These are phyloP conservation scores for Vitis hybrid DNA, from an alignment of 177 flowering plant genomes.

Conservation along the genomic window DNA sequence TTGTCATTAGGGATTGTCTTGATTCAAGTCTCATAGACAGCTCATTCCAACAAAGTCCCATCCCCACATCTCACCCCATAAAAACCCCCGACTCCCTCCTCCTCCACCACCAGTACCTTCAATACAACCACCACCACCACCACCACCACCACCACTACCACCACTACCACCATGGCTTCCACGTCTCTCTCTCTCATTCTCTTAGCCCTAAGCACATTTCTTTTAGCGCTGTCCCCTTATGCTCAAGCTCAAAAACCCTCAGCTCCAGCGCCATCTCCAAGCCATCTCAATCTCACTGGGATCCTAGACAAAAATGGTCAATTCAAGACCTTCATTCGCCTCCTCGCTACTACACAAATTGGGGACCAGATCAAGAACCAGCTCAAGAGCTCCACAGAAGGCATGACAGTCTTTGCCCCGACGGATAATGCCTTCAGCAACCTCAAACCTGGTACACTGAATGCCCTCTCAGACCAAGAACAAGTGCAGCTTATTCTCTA, in stretches of 20 bases:
- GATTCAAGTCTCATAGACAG: conserved; percentile 29
- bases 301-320: conserved; percentile 64
- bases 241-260: conserved; percentile 34
- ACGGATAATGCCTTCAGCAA: conserved; percentile 73
- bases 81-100: conserved; percentile 9
- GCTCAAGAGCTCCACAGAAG: conserved; percentile 64
- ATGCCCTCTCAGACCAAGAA: conserved; percentile 39
- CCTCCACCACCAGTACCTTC: conserved; percentile 25
- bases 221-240: conserved; percentile 22
- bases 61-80: conserved; percentile 34
- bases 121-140: conserved; percentile 7
- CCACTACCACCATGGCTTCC: neutral
- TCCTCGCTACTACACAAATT: conserved; percentile 45
- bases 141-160: conserved; percentile 16
- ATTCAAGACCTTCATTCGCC: conserved; percentile 56
- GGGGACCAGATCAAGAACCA: conserved; percentile 55
- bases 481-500: conserved; percentile 49
- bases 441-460: conserved; percentile 57
- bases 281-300: conserved; percentile 62
- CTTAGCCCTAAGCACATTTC: neutral
- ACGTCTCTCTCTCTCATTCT: conserved; percentile 7
- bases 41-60: conserved; percentile 52
- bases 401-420: conserved; percentile 74
- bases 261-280: conserved; percentile 56
- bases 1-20: conserved; percentile 4